These are phyloP conservation scores for Lachancea sp. DNA, from an alignment of 805 yeast genomes.

Conservation along the genomic window DNA sequence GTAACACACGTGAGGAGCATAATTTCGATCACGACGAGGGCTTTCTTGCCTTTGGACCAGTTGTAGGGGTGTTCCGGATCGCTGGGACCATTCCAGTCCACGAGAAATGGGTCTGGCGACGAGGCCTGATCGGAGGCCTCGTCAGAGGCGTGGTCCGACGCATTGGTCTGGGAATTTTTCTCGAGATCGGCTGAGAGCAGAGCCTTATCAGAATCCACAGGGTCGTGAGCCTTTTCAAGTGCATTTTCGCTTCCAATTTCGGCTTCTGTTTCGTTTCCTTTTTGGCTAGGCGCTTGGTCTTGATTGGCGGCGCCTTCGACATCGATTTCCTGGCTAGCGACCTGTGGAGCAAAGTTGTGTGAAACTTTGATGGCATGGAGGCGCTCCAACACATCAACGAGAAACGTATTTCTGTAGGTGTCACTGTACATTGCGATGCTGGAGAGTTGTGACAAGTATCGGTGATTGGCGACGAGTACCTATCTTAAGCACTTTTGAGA, in stretches of 20 bases:
- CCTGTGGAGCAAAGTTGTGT: constrained; percentile 3
- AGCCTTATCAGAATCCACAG: too few relatives aligned
- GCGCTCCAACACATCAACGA: constrained; percentile 21
- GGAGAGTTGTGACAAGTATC: background rate
- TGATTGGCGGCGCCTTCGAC: too few relatives aligned
- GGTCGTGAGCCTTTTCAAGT: too few relatives aligned
- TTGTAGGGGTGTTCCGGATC: constrained; percentile 53
- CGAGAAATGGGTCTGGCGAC: constrained; percentile 31
- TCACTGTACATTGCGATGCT: constrained; percentile 8
- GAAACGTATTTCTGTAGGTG: constrained; percentile 20
- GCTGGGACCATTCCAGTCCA: constrained; percentile 28
- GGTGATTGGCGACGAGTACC: background rate
- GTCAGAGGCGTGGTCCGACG: too few relatives aligned
- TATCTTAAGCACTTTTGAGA: too few relatives aligned
- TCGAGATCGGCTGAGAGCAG: too few relatives aligned
- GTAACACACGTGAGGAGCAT: constrained; percentile 45
- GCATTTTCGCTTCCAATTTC: too few relatives aligned
- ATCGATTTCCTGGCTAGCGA: background rate
- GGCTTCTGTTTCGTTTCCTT: too few relatives aligned
- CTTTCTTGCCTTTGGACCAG: constrained; percentile 44
- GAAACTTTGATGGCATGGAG: constrained; percentile 11
- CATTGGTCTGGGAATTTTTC: too few relatives aligned
- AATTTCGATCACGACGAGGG: constrained; percentile 35
- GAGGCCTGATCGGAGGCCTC: too few relatives aligned
- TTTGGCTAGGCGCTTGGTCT: too few relatives aligned